Percentiles rank a stretch among this genome's conserved stretches.
These are phyloP conservation scores for Daedalea quercina DNA, from an alignment of 768 basidiomycete genomes.

Conservation along the genomic window DNA sequence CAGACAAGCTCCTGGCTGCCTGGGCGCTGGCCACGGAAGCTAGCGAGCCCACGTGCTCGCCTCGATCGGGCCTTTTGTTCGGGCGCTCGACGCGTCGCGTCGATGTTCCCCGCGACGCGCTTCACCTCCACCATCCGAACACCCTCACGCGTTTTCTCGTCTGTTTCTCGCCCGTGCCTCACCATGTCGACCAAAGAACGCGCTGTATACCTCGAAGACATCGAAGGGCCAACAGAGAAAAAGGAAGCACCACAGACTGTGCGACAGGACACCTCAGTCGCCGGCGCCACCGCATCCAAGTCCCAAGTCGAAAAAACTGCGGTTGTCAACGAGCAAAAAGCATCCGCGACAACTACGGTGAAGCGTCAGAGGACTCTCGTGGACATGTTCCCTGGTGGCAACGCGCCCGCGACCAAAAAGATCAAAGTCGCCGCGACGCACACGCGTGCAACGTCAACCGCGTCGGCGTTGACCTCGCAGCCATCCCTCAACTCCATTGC, in stretches of 20 bases:
- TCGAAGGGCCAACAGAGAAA: constrained; percentile 13
- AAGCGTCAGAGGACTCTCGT: constrained; percentile 60
- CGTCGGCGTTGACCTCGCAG: constrained; percentile 5
- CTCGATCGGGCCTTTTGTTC: constrained; percentile 1
- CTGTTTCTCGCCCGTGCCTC: background rate
- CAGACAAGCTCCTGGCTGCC: background rate
- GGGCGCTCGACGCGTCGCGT: constrained; percentile 1
- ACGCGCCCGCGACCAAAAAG: constrained; percentile 38
- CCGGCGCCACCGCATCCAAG: background rate
- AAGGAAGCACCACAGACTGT: background rate
- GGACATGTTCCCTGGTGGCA: constrained; percentile 50
- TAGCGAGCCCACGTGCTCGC: background rate
- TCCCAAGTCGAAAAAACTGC: background rate
- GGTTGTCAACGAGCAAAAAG: constrained; percentile 5
- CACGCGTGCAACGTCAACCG: background rate
- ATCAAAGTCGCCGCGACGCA: constrained; percentile 30
- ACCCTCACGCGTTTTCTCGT: constrained; percentile 4
- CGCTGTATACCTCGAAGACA: constrained; percentile 29
- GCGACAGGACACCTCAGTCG: constrained; percentile 4
- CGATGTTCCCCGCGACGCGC: constrained; percentile 12
- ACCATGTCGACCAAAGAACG: constrained; percentile 9
- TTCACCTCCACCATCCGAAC: background rate
- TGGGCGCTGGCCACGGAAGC: background rate
- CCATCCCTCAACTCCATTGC: constrained; percentile 57
- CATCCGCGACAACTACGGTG: constrained; percentile 14